phyloP scores from a whole-genome alignment of 106 monocot species.

The Platanthera guangdongensis region DNA sequence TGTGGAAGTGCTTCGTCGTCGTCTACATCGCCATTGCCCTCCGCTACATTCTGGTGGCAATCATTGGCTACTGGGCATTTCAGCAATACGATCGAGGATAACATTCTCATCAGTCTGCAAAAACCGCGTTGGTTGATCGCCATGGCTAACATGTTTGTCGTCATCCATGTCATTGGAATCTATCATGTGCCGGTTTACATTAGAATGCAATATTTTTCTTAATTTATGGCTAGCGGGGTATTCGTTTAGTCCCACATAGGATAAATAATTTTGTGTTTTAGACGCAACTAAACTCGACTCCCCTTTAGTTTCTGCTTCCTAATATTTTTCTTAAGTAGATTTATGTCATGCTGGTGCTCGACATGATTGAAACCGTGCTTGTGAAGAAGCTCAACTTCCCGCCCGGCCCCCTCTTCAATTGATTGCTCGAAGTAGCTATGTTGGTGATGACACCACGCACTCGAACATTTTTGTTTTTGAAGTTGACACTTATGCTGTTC shows the following conservation, averaged over 20 bases:
- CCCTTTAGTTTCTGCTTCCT: no score
- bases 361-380: constrained; percentile 35
- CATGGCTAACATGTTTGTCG: no score
- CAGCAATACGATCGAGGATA: constrained; percentile 20
- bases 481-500: background rate
- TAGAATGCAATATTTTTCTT: no score
- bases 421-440: constrained; percentile 21
- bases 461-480: background rate
- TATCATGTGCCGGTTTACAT: no score
- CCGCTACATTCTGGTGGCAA: constrained; percentile 33
- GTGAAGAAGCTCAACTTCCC: constrained; percentile 27
- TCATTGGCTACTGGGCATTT: constrained; percentile 39
- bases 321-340: constrained; percentile 8
- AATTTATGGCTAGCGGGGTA: constrained; percentile 19
- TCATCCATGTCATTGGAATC: no score
- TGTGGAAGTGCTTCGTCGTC: constrained; percentile 29
- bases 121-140: no score
- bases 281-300: no score
- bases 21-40: constrained; percentile 31
- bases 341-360: constrained; percentile 38
- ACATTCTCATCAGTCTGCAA: constrained; percentile 23
- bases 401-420: constrained; percentile 23
- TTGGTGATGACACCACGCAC: constrained; percentile 10
- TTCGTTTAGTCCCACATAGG: background rate
- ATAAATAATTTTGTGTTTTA: no score